Base-by-base conservation (phyloP, 352 stramenopile species). In the Pythium rishiriense region DNA sequence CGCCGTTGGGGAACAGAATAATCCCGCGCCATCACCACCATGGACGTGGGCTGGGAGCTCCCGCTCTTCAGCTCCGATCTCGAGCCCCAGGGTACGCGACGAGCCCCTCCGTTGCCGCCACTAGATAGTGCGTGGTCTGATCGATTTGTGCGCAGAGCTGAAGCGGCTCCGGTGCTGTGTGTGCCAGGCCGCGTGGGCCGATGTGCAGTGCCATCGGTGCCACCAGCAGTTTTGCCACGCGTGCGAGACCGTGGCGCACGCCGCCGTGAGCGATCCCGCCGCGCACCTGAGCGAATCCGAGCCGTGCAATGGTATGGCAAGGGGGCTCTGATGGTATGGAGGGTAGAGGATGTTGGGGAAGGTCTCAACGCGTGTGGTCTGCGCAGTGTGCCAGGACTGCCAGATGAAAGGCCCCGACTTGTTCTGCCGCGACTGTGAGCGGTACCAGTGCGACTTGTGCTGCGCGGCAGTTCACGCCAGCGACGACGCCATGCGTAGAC, bases 371-470 rank as follows among this genome's bases (percentile, higher is more conserved):
- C n/a, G n/a, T n/a, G n/a, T n/a, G n/a, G n/a, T n/a, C n/a, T n/a
- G n/a, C n/a, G n/a, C 35, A 92, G 83, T 71, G 29, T 92, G 83
- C 41, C 72, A 88, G 24, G 70, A 72, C 9, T 92, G 83, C 47
- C 62, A 70, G 8, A 59, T 71, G 12, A 77, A 76, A 11, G 56
- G 41, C 1, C 54, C 76, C 29, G 77, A 86, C 24, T 90, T 92
- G 15, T 77, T 81, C 35, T 92, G 83, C 52, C 17, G 76, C 2
- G 72, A 73, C 31, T 92, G 83, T 64, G 68, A 73, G 25, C 65
- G 53, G 43, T 81, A 86, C 59, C 76, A 87, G 60, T 92, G 83
- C 28, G 72, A 86, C n/a, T 35, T 35, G 4, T 92, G 83, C 69
- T 90, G 79, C 58, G 66, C 66, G 0, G 22, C 31, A 22, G 24